Base-by-base conservation (phyloP, 2,329 filamentous ascomycete genomes). In the Penicillium sp. region DNA sequence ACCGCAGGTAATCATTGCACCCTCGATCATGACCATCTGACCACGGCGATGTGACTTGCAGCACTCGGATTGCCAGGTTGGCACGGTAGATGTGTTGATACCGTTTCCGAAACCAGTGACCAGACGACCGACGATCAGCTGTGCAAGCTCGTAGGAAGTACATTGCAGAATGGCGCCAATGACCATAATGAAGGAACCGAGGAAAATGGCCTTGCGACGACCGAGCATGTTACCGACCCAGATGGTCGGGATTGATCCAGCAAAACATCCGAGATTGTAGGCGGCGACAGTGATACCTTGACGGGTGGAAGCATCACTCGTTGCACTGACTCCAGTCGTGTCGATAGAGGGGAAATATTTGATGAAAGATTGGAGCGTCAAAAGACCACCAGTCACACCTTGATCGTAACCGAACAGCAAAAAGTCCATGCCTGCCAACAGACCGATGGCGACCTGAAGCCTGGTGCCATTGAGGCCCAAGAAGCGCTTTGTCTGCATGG, bases 21-120 rank as follows among this genome's bases (percentile, higher is more conserved):
- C 80, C 68, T 83, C 80, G 14, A 82, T 75, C 78, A 82, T 82
- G 63, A 83, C 79, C 60, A 82, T 68, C 60, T 80, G 77, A 7
- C 80, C 80, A 57, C 80, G 75, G 44, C 75, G 73, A 59, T 83
- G 79, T 9, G 79, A 76, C 61, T 80, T 80, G 43, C 79, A 80
- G 53, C 79, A 82, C 67, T 82, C 80, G 2, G 60, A 60, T 44
- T 81, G 79, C 77, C 78, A 81, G 5, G 75, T 79, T 2, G 79
- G 79, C 1, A 81, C 78, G 0, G 77, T 80, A 0, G 75, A 77
- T 0, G 77, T 79, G 58, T 80, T 80, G 62, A 80, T 68, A 27
- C 78, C 75, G 53, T 80, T 81, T 8, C 80, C 81, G 51, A 80
- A 70, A 13, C 80, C 80, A 22, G 79, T 77, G 16, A 83, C 71